Evolutionary conservation across 768 basidiomycete genomes (phyloP), one percentile per base, ranked within the genome.

Genomic region (Rhodocollybia butyracea): DNA sequence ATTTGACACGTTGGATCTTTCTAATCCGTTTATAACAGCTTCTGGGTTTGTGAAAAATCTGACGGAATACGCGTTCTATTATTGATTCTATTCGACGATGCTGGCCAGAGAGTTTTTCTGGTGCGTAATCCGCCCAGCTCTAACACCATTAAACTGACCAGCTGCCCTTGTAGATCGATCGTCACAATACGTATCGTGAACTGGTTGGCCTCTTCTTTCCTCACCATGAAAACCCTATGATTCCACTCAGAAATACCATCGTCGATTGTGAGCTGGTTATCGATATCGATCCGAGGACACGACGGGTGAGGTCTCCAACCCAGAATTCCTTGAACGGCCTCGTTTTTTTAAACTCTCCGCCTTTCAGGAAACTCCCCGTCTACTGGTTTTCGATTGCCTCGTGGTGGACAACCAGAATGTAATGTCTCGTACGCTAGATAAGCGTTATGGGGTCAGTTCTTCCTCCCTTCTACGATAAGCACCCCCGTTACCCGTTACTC

Each of bases 21-120:
- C 41, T 32, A 52, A 50, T 60, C 36, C 46, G 58, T 53, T 46
- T 46, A 45, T 30, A 26, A 45, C 66, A 98, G 95, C 67, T 99
- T 90, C 70, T 99, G 96, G 96, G 97, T 99, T 40, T 97, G 94
- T 73, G 97, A 99, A 76, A 98, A 98, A 76, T 96, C 93, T 12
- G 97, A 98, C 66, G 97, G 97, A 12, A 68, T 99, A 50, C 85
- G 97, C 32, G 91, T 98, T 38, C 76, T 99, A 27, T 82, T 98
- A 50, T 73, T 96, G 56, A 80, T 98, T 47, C 75, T 80, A 68
- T 80, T 86, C 48, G 77, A 88, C 74, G 63, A 54, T 6, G 31
- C n/a, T 71, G 46, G 71, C 46, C 88, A 89, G 68, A 68, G 66
- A 38, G 82, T 89, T 3, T 97, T 84, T 71, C 77, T 98, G 27